Percentiles rank a stretch among this genome's conserved stretches.
These are phyloP conservation scores for Pythium monospermum DNA, from an alignment of 352 stramenopile genomes.

Conservation along the genomic window DNA sequence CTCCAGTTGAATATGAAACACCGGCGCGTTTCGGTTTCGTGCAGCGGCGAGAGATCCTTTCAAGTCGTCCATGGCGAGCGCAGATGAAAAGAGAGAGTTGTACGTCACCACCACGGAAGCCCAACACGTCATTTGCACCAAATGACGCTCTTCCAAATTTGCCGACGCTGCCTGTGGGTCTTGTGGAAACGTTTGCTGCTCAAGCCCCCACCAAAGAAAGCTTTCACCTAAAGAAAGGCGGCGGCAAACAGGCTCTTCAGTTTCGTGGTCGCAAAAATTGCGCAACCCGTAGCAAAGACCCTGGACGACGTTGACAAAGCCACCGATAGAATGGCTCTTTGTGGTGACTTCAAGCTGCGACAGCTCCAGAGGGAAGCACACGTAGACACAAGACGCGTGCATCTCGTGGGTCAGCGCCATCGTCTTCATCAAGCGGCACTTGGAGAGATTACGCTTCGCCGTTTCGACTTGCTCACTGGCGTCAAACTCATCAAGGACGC, in stretches of 20 bases:
- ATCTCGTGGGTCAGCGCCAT: slow-evolving; percentile 18
- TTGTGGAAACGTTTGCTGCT: slow-evolving; percentile 4
- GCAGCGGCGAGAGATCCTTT: slow-evolving; percentile 13
- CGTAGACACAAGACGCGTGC: slow-evolving; percentile 23
- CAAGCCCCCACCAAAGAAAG: slow-evolving; percentile 30
- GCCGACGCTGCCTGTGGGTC: background rate
- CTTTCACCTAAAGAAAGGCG: slow-evolving; percentile 23
- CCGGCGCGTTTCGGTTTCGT: slow-evolving; percentile 12
- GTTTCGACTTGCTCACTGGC: slow-evolving; percentile 9
- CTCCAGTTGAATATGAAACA: slow-evolving; percentile 32
- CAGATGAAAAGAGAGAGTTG: slow-evolving; percentile 31
- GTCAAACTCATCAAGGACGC: slow-evolving; percentile 22
- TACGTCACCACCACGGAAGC: slow-evolving; percentile 27
- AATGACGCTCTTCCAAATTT: background rate
- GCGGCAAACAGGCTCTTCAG: slow-evolving; percentile 16
- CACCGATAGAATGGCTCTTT: background rate
- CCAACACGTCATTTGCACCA: slow-evolving; percentile 18
- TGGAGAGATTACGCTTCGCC: slow-evolving; percentile 5
- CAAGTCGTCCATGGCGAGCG: slow-evolving; percentile 17
- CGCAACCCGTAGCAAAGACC: slow-evolving; percentile 27
- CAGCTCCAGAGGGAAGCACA: slow-evolving; percentile 29
- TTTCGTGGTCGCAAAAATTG: slow-evolving; percentile 20
- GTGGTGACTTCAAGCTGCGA: slow-evolving; percentile 5
- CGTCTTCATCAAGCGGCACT: slow-evolving; percentile 18
- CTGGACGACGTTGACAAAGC: slow-evolving; percentile 15